A percentile compares a stretch with the other conserved stretches of the same genome.
phyloP scores from a whole-genome alignment of 805 yeast genomes.

The Hanseniaspora valbyensis region DNA sequence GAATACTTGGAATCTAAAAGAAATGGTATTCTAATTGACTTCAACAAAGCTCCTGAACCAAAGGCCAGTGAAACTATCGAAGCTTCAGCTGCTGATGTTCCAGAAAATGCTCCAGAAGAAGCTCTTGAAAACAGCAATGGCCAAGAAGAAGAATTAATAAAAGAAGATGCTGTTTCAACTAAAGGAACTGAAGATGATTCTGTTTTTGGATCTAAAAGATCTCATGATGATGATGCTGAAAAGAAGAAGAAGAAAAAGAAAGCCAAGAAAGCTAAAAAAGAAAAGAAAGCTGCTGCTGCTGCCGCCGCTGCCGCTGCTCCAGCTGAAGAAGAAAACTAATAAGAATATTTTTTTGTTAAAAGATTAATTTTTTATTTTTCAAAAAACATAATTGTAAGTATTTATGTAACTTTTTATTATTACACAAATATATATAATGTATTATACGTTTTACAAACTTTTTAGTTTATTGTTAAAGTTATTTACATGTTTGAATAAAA shows the following conservation, averaged over 20 bases:
- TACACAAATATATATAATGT: too few species aligned
- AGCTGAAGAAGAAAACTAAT: not conserved
- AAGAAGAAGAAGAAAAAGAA: conserved; percentile 16
- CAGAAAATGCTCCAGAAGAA: not conserved
- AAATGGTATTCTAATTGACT: conserved; percentile 28
- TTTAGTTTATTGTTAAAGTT: not conserved
- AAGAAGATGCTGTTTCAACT: not conserved
- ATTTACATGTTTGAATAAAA: not conserved
- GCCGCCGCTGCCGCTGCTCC: conserved; percentile 14
- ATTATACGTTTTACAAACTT: too few species aligned
- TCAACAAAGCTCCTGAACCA: conserved; percentile 36
- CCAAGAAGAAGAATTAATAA: not conserved
- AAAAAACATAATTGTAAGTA: not conserved
- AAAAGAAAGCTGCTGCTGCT: conserved; percentile 12
- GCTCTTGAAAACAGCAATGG: not conserved
- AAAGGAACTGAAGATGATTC: not conserved
- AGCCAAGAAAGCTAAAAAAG: conserved; percentile 14
- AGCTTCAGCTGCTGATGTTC: not conserved
- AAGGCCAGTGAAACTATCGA: conserved; percentile 34
- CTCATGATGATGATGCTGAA: conserved; percentile 9
- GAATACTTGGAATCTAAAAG: conserved; percentile 39
- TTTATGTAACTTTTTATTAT: not conserved
- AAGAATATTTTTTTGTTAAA: not conserved
- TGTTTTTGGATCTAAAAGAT: conserved; percentile 9
- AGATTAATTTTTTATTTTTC: not conserved